Percentiles rank a stretch among this genome's conserved stretches.
phyloP scores from a whole-genome alignment of 768 basidiomycete genomes.

The Lactifluus volemus region DNA sequence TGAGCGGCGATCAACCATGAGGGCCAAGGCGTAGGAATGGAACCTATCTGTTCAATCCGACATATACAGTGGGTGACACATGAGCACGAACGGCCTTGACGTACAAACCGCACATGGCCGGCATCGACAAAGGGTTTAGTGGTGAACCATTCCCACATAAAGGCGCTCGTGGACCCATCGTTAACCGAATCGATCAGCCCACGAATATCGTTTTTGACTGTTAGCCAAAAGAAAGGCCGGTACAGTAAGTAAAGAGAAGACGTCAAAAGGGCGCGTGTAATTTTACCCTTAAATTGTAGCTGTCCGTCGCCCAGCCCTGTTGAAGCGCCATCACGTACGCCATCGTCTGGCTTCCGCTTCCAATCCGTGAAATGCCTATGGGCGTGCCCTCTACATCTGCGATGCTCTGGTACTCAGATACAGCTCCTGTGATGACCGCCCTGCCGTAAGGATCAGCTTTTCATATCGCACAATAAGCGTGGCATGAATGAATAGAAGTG shows the following conservation, averaged over 20 bases:
- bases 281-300: conserved; percentile 61
- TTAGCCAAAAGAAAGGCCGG: neutral
- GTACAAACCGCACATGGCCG: conserved; percentile 75
- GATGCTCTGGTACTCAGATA: conserved; percentile 61
- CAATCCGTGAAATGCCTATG: conserved; percentile 82
- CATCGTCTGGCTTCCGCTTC: conserved; percentile 93
- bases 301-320: conserved; percentile 64
- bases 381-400: conserved; percentile 70
- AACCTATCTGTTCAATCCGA: conserved; percentile 50
- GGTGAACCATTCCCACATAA: conserved; percentile 96
- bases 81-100: conserved; percentile 25
- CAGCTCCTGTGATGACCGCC: conserved; percentile 87
- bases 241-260: neutral
- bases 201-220: conserved; percentile 76
- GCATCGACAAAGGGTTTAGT: conserved; percentile 74
- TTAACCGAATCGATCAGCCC: conserved; percentile 84
- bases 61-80: too few relatives aligned
- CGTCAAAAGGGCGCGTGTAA: neutral
- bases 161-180: conserved; percentile 77
- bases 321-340: conserved; percentile 90
- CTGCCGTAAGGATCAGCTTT: conserved; percentile 30
- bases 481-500: too few relatives aligned
- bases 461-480: neutral
- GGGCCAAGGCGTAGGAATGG: conserved; percentile 91
- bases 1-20: conserved; percentile 94